Evolutionary conservation across 495 filamentous ascomycete genomes (phyloP), one percentile per base, ranked within the genome.

Genomic region (Margaritispora aquatica): DNA sequence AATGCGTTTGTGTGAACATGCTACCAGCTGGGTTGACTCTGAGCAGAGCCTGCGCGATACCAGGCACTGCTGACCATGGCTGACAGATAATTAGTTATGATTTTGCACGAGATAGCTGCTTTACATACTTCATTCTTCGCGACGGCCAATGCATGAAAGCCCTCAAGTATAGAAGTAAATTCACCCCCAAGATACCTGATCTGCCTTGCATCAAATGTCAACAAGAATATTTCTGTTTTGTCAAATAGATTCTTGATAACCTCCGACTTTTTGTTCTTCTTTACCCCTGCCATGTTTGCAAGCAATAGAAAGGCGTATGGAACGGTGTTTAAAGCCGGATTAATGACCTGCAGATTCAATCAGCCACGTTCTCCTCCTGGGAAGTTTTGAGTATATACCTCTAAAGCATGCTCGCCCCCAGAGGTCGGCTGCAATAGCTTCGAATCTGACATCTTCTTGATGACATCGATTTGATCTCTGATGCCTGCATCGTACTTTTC

Each of bases 1-100:
- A 64, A 61, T 95, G 90, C 46, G 75, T 76, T 1, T 79, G 80
- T 3, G 89, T 93, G 58, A 95, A 82, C 29, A 86, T 80, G 19
- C 80, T 80, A 47, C 81, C 82, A n/a, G 82, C 79, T 11, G 87
- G 84, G 60, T 94, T 88, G 15, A 96, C 75, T 62, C 81, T 82
- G 21, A 92, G 73, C 55, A 96, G 82, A 20, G 87, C 87, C 54
- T 81, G 75, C 41, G 81, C 72, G 26, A 92, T 74, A 5, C 82
- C 72, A 20, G 75, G 74, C 41, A 89, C 76, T 9, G 84, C 87
- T 19, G 60, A 17, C n/a, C 84, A 47, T 15, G 36, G 19, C 60
- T 62, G 51, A 9, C 59, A 50, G 57, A 44, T 38, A 10, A 22
- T 36, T 54, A 54, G 26, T 1, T 11, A 26, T 11, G n/a, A 54